These are phyloP conservation scores for Cyclospora cayetanensis DNA, from an alignment of 169 alveolate species.

Conservation along the genomic window DNA sequence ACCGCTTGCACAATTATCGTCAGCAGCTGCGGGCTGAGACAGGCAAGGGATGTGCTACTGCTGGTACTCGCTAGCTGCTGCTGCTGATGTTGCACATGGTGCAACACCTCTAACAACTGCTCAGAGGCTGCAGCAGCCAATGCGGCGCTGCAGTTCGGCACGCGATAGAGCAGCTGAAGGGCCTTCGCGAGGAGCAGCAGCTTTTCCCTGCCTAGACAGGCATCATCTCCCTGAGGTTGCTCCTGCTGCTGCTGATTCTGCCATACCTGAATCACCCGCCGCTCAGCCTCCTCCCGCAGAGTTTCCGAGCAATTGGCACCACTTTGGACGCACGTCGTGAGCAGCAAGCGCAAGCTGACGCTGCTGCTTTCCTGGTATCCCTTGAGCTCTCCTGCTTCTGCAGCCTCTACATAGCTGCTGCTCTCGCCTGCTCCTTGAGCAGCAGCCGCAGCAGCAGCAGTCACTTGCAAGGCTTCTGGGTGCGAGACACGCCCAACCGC, in stretches of 20 bases:
- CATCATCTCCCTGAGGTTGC: not conserved
- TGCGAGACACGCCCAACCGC: not conserved
- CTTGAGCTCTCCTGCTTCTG: not conserved
- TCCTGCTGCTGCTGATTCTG: constrained; percentile 5
- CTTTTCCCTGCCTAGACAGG: not conserved
- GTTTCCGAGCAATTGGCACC: not conserved
- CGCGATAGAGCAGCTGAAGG: constrained; percentile 37
- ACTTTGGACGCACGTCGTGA: not conserved
- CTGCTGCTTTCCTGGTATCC: constrained; percentile 23
- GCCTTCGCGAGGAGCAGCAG: constrained; percentile 22
- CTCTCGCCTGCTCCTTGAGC: not conserved
- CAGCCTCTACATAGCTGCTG: not conserved
- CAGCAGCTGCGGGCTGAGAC: constrained; percentile 22
- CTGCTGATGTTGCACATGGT: constrained; percentile 27
- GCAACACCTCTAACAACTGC: not conserved
- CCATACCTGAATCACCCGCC: constrained; percentile 12
- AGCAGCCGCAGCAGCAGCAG: constrained; percentile 54
- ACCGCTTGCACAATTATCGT: not conserved
- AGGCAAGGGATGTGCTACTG: not conserved
- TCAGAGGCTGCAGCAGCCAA: constrained; percentile 28
- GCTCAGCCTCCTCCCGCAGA: constrained; percentile 28
- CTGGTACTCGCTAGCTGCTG: not conserved
- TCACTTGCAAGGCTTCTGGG: not conserved
- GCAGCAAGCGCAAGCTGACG: constrained; percentile 18
- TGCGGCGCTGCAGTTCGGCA: constrained; percentile 3